phyloP scores from a whole-genome alignment of 2,329 filamentous ascomycete species.

The Chaetomiaceae sp. region DNA sequence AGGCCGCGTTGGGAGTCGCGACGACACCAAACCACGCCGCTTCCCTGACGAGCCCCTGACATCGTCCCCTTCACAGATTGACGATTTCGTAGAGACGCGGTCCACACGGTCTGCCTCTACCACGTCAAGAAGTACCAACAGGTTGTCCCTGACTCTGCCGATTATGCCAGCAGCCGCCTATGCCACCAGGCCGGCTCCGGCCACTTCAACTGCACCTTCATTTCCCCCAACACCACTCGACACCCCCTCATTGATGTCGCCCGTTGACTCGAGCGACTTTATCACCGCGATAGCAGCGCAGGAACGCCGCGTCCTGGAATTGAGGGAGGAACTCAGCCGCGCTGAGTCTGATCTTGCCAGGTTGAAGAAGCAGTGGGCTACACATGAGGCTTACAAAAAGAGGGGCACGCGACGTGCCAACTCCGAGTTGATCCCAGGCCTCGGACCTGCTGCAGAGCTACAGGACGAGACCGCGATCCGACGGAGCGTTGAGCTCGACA shows the following conservation, averaged over 20 bases:
- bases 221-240: conserved; percentile 50
- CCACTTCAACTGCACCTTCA: conserved; percentile 38
- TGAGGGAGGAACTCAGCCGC: conserved; percentile 80
- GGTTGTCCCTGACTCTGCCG: conserved; percentile 58
- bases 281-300: conserved; percentile 88
- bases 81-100: conserved; percentile 39
- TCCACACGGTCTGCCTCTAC: conserved; percentile 50
- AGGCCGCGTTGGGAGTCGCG: conserved; percentile 13
- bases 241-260: conserved; percentile 38
- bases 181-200: conserved; percentile 48
- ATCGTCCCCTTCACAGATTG: conserved; percentile 30
- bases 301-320: conserved; percentile 83
- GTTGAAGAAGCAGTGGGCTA: conserved; percentile 80
- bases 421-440: conserved; percentile 53
- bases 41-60: conserved; percentile 35
- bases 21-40: conserved; percentile 26
- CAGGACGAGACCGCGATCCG: conserved; percentile 35
- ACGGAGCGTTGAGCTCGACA: conserved; percentile 61
- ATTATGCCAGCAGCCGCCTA: conserved; percentile 51
- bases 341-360: conserved; percentile 72
- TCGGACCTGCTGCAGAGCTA: conserved; percentile 20
- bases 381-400: conserved; percentile 72
- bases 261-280: conserved; percentile 60
- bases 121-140: conserved; percentile 50
- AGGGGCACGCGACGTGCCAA: conserved; percentile 64